Base-by-base conservation (phyloP, 2,329 filamentous ascomycete species). In the Biscogniauxia sp. region DNA sequence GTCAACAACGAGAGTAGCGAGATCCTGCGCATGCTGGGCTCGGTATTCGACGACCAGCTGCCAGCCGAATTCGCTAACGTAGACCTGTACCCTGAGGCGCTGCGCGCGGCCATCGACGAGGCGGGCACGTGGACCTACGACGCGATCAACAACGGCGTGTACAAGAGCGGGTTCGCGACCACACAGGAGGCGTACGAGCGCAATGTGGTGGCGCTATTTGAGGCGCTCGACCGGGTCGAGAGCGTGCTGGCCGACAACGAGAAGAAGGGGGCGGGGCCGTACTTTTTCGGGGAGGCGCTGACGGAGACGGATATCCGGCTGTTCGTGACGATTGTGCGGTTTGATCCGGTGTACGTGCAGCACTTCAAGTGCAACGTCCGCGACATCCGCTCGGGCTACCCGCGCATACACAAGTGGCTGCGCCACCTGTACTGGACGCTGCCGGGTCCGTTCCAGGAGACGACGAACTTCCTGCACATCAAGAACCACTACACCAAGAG, bases 381-480 rank as follows among this genome's bases (percentile, higher is more conserved):
- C 23, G 92, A 96, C 75, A 93, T 96, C 72, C 84, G 93, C 51
- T 88, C 85, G 7, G 92, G 92, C 1, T 97, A 95, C 74, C 93
- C 93, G 26, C 80, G 83, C 55, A 78, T 96, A 61, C 91, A 97
- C 79, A 80, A 78, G 61, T 97, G 93, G 93, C 76, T 97, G 78
- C 83, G 91, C 58, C 84, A 88, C 71, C 78, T 96, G 68, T 97
- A 97, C 79, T 97, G 93, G 93, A 88, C 89, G 67, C 75, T 87
- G 23, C 81, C 87, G 0, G 92, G 23, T 2, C 2, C 92, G 2
- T 97, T 96, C 78, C 80, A 80, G 64, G 85, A 90, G 56, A 95
- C 93, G 63, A 96, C 93, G 20, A 85, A 97, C 75, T 97, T 96
- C 74, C 86, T 96, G 75, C 95, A 99, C 78, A 98, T 98, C 80